Evolutionary conservation across 768 basidiomycete genomes (phyloP), one percentile per base, ranked within the genome.

Genomic region (Xerocomus brunneocitrinus): DNA sequence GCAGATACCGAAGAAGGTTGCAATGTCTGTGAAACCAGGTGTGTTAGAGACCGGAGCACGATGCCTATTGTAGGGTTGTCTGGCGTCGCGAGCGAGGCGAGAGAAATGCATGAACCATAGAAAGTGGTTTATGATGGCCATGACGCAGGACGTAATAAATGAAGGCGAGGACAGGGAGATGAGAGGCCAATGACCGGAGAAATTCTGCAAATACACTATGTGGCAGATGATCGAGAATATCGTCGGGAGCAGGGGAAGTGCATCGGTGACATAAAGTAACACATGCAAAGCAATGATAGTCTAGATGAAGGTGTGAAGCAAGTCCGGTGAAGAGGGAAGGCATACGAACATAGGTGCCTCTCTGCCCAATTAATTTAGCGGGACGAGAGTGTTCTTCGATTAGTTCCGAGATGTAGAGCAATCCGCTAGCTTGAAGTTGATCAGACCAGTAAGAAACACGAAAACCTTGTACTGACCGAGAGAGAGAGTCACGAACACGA

Each of bases 51-150:
- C 63, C 8, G 71, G 60, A 19, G 68, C 62, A 28, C 80, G 74
- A 63, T 83, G 82, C 28, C 73, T 71, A 36, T 76, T 75, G 36
- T 73, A 67, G 27, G 59, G 61, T 32, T 81, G 81, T 53, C 83
- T 74, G 14, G 85, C 80, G 34, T 86, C 80, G 52, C 82, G 83
- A 8, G 85, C 81, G 36, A 86, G 61, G 28, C 74, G 79, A 40
- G 94, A 83, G 69, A 98, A 98, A 72, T 98, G 80, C 73, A 90
- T 92, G 76, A 99, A 99, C 91, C 95, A 98, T 38, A 91, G 68
- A 66, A 98, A 98, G 70, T 98, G 97, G 73, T 98, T 92, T 1
- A 74, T 69, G 52, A 99, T 79, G 58, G 97, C 95, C 50, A 95
- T 74, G 19, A 79, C 58, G 69, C 94, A 97, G 0, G 95, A 98